Evolutionary conservation across 139 green algal genomes (phyloP).

Genomic region (Coccomyxa sp.): DNA sequence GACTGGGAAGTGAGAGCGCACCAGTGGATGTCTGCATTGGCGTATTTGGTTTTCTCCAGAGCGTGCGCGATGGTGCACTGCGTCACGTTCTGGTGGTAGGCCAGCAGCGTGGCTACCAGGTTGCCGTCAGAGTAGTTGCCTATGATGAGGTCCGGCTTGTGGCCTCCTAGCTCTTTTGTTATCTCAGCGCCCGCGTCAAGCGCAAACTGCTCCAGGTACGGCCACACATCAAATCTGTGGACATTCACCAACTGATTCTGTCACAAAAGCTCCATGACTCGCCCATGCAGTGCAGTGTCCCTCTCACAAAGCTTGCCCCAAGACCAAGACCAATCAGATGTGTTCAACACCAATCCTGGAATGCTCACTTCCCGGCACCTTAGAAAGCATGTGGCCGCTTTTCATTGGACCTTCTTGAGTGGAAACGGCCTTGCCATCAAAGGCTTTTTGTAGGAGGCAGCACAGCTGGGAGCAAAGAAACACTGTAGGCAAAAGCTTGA

Average conservation of each 20-base stretch:
- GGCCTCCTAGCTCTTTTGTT: conserved; percentile 46
- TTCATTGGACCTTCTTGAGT: no score
- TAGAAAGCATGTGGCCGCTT: no score
- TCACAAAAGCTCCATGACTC: no score
- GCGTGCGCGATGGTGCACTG: conserved; percentile 85
- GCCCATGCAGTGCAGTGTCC: no score
- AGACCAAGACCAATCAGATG: no score
- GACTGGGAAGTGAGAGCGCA: neutral
- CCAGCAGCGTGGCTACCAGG: conserved; percentile 74
- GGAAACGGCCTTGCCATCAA: no score
- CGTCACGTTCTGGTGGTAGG: conserved; percentile 47
- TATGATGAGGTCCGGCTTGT: conserved; percentile 75
- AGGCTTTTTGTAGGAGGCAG: no score
- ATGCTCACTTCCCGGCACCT: no score
- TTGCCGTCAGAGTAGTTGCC: conserved; percentile 86
- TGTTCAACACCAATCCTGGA: no score
- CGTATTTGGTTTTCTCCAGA: conserved; percentile 85
- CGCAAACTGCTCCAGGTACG: conserved; percentile 80
- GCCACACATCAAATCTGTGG: conserved; percentile 29
- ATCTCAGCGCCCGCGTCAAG: conserved; percentile 62
- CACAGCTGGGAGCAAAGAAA: no score
- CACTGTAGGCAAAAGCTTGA: no score
- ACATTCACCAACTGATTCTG: no score
- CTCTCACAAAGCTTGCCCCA: neutral
- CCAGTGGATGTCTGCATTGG: conserved; percentile 76